Base-by-base conservation (phyloP, 441 rosid genomes). In the Mallotus japonicus region DNA sequence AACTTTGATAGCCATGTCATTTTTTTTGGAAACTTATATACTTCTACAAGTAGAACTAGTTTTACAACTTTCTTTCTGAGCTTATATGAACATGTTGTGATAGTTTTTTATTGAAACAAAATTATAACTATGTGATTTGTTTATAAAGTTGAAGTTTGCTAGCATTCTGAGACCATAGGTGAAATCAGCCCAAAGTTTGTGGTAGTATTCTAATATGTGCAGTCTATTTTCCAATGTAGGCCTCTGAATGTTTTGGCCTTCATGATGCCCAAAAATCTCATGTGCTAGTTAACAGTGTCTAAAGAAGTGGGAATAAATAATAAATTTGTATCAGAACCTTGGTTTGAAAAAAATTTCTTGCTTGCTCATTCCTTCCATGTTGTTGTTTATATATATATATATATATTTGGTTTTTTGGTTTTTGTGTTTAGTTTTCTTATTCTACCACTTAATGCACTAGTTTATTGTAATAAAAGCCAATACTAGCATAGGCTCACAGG, bases 231-330 rank as follows among this genome's bases (percentile, higher is more conserved):
- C 55, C 24, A 32, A 17, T 4, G 16, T 2, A 9, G 16, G 9
- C 16, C 17, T 10, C 19, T 22, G 24, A 54, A 8, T n/a, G 12
- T 56, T 40, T 7, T 17, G 40, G 19, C 51, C 28, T 34, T 16
- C 46, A 59, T 64, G 65, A 63, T 76, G 66, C 60, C 14, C 62
- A 49, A 37, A 67, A 70, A 61, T 42, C 32, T 62, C 14, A 11
- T 44, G n/a, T 55, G n/a, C 34, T 4, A 16, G 53, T 70, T 58
- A 46, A 69, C 40, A 55, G 4, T 32, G 16, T 47, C 49, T 57
- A 15, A 47, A 70, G 50, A 60, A 50, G 16, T 16, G 47, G 59
- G 40, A 15, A 62, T 62, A 8, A 3, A 56, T 8, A 67, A 15
- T 42, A 40, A 44, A 24, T 46, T 46, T 65, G 56, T 53, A 62